Evolutionary conservation across 768 basidiomycete species (phyloP), one percentile per base, ranked within the genome.

Genomic region (Hypholoma fasciculare): DNA sequence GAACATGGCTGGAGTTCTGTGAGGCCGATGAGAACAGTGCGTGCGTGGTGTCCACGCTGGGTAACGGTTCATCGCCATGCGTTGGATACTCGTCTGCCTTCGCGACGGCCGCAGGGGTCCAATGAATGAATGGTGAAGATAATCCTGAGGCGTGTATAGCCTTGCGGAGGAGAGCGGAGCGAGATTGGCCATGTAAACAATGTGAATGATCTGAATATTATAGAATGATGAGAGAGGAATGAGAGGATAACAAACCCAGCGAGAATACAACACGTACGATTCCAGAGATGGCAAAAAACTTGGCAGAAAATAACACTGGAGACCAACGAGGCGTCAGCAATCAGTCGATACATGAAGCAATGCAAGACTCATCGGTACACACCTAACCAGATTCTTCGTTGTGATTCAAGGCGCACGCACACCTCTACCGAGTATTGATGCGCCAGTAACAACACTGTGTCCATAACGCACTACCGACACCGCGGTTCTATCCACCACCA

Each of bases 301-400:
- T 98, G 96, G 73, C 96, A 98, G 81, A 98, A 98, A 68, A 99
- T 98, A 78, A 98, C 94, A 64, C 96, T 98, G 67, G 9, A 27
- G 14, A 27, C 26, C 4, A 36, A 37, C 30, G 3, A 34, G 30
- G 30, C 30, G 30, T 38, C 54, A 30, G 49, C 52, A 26, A 8
- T 16, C 14, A 43, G 12, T 42, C 40, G 40, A 27, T 30, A 56
- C 7, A n/a, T 17, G 55, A 27, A 23, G 30, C 49, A 11, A 34
- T 1, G 19, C 49, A 16, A 34, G 30, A 34, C 30, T 34, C 52
- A 44, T 42, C 7, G 20, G 20, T 47, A 30, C 82, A 52, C 50
- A 94, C 95, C 93, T 95, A 66, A 99, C 97, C 72, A 98, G 73
- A 72, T 99, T 34, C 6, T 34, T 34, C 30, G 30, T 34, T 34